A percentile compares a stretch with the other conserved stretches of the same genome.
phyloP scores from a whole-genome alignment of 1,139 yeast genomes.

The Hyphopichia khmerensis region DNA sequence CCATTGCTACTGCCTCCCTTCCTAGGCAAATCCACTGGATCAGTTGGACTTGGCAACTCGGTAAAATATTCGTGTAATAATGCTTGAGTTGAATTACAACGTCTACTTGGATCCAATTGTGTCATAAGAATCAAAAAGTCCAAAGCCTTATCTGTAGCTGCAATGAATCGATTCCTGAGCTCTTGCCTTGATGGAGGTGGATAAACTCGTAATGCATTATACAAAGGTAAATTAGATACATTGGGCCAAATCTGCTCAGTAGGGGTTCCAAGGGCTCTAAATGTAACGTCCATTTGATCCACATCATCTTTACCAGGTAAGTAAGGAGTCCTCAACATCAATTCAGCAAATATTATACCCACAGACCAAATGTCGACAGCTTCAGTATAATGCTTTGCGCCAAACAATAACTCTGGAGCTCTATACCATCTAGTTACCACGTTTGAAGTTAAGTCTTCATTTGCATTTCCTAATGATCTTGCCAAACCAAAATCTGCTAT shows the following conservation, averaged over 20 bases:
- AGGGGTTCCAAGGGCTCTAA: slow-evolving; percentile 94
- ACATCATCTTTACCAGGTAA: slow-evolving; percentile 88
- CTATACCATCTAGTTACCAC: slow-evolving; percentile 98
- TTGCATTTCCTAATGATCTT: slow-evolving; percentile 73
- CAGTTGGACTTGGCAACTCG: slow-evolving; percentile 77
- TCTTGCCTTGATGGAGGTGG: slow-evolving; percentile 87
- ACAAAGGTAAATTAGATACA: slow-evolving; percentile 74
- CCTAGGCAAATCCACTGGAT: slow-evolving; percentile 66
- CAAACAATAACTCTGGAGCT: slow-evolving; percentile 89
- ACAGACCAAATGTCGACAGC: slow-evolving; percentile 95
- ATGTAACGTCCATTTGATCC: slow-evolving; percentile 88
- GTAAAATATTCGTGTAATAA: slow-evolving; percentile 66
- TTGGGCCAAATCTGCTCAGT: slow-evolving; percentile 93
- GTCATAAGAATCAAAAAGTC: slow-evolving; percentile 75
- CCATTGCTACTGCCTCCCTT: slow-evolving; percentile 14
- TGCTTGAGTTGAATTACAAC: slow-evolving; percentile 69
- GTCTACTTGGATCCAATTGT: slow-evolving; percentile 70
- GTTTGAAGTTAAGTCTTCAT: slow-evolving; percentile 81
- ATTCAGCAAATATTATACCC: slow-evolving; percentile 93
- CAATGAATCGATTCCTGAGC: slow-evolving; percentile 78
- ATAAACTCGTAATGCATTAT: slow-evolving; percentile 67
- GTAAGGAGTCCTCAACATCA: slow-evolving; percentile 93
- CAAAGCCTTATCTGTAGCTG: slow-evolving; percentile 86
- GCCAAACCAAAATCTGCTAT: slow-evolving; percentile 98
- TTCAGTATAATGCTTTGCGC: slow-evolving; percentile 83